Conservation (phyloP, 2,329 filamentous ascomycete genomes). For the Scopulariopsis brevicaulis region DNA sequence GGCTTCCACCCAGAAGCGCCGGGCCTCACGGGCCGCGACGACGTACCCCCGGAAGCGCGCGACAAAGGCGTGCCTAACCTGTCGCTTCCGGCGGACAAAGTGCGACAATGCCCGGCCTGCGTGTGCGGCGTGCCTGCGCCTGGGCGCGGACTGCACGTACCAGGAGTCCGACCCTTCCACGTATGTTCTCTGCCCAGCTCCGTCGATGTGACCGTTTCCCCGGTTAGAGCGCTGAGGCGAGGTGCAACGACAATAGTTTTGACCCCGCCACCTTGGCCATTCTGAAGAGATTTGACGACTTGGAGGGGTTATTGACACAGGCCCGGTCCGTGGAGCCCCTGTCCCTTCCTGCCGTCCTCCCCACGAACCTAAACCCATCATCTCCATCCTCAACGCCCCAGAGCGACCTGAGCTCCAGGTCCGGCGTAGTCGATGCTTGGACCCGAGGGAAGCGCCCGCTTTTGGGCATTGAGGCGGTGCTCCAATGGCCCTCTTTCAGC, state of each 20-base stretch:
- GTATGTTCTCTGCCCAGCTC: neutral
- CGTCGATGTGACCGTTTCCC: neutral
- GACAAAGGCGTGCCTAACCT: neutral
- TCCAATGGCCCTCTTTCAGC: neutral
- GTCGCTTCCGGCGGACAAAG: neutral
- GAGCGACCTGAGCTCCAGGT: neutral
- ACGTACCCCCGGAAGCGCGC: neutral
- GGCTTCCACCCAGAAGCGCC: neutral
- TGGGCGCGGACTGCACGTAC: neutral
- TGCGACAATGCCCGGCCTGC: neutral
- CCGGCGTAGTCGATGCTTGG: neutral
- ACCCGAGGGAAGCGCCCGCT: neutral
- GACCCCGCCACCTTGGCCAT: neutral
- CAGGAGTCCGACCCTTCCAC: neutral
- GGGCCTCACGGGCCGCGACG: neutral
- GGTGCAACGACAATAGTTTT: neutral
- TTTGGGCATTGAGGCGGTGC: neutral
- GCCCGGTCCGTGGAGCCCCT: too few species aligned
- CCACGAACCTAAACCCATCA: neutral
- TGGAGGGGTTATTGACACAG: neutral
- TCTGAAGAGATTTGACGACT: neutral
- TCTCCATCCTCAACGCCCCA: neutral
- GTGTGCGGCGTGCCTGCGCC: neutral
- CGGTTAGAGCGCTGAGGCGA: neutral
- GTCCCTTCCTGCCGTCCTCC: neutral